These are phyloP conservation scores for Penicillium antarcticum DNA, from an alignment of 495 filamentous ascomycete species.

Conservation along the genomic window DNA sequence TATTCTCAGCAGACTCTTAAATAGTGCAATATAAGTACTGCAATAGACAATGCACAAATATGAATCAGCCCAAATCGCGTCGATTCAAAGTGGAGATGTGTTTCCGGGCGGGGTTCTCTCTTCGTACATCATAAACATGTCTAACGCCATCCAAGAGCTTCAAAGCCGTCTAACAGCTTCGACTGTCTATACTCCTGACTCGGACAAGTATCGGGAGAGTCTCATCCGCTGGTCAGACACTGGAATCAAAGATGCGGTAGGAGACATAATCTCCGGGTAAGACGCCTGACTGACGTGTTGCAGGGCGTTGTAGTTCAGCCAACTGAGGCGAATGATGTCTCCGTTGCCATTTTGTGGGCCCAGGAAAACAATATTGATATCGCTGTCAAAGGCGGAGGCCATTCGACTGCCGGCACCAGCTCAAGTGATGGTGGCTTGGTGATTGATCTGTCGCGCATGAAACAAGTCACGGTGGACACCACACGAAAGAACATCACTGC, in stretches of 20 bases:
- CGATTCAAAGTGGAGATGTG: no score
- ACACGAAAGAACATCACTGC: conserved; percentile 41
- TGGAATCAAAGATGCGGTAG: conserved; percentile 34
- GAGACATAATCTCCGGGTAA: background rate
- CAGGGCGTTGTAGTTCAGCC: conserved; percentile 43
- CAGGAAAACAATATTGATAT: conserved; percentile 41
- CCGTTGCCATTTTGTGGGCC: conserved; percentile 40
- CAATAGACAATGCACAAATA: background rate
- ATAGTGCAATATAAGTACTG: conserved; percentile 2
- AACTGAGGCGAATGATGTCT: conserved; percentile 32
- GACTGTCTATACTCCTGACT: conserved; percentile 25
- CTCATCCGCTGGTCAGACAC: conserved; percentile 37
- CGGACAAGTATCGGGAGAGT: conserved; percentile 26
- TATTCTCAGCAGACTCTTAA: conserved; percentile 30
- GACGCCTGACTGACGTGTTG: background rate
- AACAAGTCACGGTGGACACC: conserved; percentile 43
- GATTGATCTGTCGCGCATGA: conserved; percentile 54
- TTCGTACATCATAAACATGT: background rate
- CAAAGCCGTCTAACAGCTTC: conserved; percentile 18
- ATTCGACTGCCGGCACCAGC: conserved; percentile 48
- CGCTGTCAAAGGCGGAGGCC: conserved; percentile 52
- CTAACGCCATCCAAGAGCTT: conserved; percentile 23
- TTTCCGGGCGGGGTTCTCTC: background rate
- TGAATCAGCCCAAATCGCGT: no score
- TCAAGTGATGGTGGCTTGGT: conserved; percentile 48